Evolutionary conservation across 805 yeast genomes (phyloP), one percentile per base, ranked within the genome.

Genomic region (Candida tibetensis): DNA sequence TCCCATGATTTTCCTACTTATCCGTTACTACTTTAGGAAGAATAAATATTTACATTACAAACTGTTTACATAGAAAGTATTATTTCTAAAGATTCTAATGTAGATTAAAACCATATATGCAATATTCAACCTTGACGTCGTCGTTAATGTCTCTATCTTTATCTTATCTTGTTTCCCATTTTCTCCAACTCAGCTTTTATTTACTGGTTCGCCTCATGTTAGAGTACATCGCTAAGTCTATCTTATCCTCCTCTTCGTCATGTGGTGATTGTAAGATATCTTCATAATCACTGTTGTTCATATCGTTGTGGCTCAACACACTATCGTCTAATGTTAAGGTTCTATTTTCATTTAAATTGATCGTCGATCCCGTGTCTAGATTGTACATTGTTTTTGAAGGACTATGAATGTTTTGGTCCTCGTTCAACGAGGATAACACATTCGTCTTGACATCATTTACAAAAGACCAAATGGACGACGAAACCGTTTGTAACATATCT

Each of bases 401-500:
- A 14, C 33, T 34, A 17, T 32, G 28, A 19, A n/a, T 26, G 6
- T 19, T 7, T 16, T 27, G 14, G 21, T 46, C 48, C 38, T 47
- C 49, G 18, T 45, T 40, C 30, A 60, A 46, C 8, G 64, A 55
- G 10, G 60, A 48, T 17, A 60, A 44, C 5, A 65, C 66, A 42
- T 64, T 65, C 30, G 54, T 30, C 29, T 64, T 65, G 13, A 69
- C 65, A 37, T 69, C 73, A 42, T 62, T 66, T 16, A 69, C 70
- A 49, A 69, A 69, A 4, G 70, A 46, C 73, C 73, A 69, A 13
- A 69, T 57, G 9, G 70, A 64, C 13, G 63, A 51, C 6, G 71
- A 62, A 3, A 69, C 73, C 4, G 62, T 55, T 42, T 67, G 70
- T 17, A 69, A 44, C 68, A 69, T 57, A 38, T 68, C 71, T 12